Percentiles rank a stretch among this genome's conserved stretches.
Conservation (phyloP, 2,329 filamentous ascomycete species). For the Ceratocystis huliohia region DNA sequence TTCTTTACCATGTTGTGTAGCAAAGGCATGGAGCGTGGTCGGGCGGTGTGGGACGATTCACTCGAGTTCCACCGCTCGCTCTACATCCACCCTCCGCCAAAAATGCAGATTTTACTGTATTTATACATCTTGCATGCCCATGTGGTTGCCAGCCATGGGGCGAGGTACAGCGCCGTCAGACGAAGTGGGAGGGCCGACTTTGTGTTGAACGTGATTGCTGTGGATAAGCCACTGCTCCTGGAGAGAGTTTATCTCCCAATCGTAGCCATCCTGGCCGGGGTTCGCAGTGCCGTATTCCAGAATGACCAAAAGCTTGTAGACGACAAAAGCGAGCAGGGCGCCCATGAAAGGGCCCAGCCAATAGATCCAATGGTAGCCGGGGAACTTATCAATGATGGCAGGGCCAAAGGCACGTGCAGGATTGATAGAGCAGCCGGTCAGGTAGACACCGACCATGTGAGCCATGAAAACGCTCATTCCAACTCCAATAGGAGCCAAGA, state of each 20-base stretch:
- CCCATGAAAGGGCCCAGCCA: constrained; percentile 43
- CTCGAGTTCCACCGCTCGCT: neutral
- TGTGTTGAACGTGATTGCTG: constrained; percentile 7
- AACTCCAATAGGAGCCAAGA: constrained; percentile 57
- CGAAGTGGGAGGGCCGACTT: constrained; percentile 18
- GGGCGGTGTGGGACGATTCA: neutral
- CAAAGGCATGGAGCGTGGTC: neutral
- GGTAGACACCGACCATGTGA: constrained; percentile 35
- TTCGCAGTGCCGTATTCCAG: constrained; percentile 41
- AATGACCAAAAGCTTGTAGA: constrained; percentile 40
- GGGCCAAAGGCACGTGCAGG: constrained; percentile 41
- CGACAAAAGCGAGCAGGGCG: constrained; percentile 34
- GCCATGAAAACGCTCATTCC: constrained; percentile 56
- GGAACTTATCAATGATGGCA: constrained; percentile 34
- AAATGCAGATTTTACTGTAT: neutral
- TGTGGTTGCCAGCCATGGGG: constrained; percentile 4
- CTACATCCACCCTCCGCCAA: neutral
- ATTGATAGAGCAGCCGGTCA: constrained; percentile 38
- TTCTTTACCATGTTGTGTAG: neutral
- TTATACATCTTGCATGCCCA: constrained; percentile 18
- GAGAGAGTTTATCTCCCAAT: constrained; percentile 24
- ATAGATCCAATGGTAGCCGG: constrained; percentile 41
- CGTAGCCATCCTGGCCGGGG: constrained; percentile 36
- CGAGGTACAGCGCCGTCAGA: constrained; percentile 16
- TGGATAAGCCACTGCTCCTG: constrained; percentile 18